Conservation (phyloP, 179 eudicot species). For the Heliamphora ciliata region DNA sequence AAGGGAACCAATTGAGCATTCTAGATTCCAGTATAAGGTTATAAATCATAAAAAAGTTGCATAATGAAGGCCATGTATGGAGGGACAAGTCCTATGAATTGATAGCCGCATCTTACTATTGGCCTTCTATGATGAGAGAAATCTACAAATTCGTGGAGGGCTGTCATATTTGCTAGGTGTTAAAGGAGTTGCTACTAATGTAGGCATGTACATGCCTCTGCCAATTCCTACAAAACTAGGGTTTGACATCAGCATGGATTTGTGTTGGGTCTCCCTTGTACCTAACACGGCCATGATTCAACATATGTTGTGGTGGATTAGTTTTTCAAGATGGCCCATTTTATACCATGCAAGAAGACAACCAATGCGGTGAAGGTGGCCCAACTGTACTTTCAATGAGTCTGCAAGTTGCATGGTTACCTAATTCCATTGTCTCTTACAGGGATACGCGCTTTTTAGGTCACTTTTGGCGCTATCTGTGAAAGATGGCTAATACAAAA, state of each 20-base stretch:
- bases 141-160: background rate
- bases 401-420: background rate
- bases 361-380: background rate
- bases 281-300: background rate
- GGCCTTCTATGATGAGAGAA: background rate
- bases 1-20: background rate
- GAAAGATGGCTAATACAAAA: background rate
- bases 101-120: background rate
- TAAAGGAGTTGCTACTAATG: background rate
- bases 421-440: background rate
- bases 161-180: background rate
- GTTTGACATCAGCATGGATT: conserved; percentile 17
- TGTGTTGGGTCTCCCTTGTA: background rate
- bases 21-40: background rate
- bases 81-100: background rate
- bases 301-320: conserved; percentile 18
- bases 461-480: background rate
- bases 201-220: conserved; percentile 7
- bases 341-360: conserved; percentile 9
- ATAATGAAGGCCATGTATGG: background rate
- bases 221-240: background rate
- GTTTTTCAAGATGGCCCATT: conserved; percentile 22
- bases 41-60: background rate
- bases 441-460: conserved; percentile 5
- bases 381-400: background rate